These are phyloP conservation scores for Phytophthora aleatoria DNA, from an alignment of 352 stramenopile genomes.

Conservation along the genomic window DNA sequence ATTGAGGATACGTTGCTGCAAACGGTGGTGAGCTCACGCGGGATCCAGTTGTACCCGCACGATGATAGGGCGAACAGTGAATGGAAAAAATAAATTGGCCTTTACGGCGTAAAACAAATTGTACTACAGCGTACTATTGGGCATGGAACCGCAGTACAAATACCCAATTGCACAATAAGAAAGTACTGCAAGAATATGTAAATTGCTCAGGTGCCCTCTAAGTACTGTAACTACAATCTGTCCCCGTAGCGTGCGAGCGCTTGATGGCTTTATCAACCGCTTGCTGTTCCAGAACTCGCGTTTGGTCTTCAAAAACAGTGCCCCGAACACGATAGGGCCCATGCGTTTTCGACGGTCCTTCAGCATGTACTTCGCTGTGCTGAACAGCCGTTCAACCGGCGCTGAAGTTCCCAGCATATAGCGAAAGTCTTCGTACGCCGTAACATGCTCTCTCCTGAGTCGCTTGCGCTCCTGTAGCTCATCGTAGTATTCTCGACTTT, in stretches of 20 bases:
- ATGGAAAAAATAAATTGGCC: background rate
- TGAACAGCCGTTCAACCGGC: background rate
- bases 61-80: slow-evolving; percentile 26
- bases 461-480: background rate
- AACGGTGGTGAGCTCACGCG: slow-evolving; percentile 48
- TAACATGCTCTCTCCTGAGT: background rate
- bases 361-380: background rate
- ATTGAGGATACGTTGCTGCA: slow-evolving; percentile 54
- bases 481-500: background rate
- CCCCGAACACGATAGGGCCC: background rate
- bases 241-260: background rate
- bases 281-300: background rate
- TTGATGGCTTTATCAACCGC: background rate
- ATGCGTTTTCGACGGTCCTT: background rate
- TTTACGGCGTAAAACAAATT: background rate
- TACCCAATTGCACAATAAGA: background rate
- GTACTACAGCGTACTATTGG: background rate
- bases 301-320: background rate
- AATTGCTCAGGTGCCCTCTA: background rate
- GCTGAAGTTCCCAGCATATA: background rate
- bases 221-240: background rate
- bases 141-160: background rate
- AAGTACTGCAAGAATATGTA: background rate
- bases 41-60: slow-evolving; percentile 49
- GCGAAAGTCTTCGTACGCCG: background rate